These are phyloP conservation scores for Brettanomyces naardenensis DNA, from an alignment of 805 yeast species.

Conservation along the genomic window DNA sequence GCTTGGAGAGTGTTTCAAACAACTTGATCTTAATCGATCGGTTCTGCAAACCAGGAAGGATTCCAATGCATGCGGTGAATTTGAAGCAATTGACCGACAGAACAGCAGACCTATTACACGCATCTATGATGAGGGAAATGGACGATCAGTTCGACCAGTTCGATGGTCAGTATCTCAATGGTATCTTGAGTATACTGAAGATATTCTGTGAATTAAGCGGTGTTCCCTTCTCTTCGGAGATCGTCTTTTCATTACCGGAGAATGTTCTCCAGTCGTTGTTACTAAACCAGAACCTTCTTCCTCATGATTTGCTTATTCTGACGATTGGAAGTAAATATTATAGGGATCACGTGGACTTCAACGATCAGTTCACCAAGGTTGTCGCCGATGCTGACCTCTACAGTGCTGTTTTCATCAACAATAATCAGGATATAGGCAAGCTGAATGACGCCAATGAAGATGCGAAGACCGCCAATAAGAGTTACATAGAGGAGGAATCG, in stretches of 20 bases:
- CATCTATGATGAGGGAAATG: conserved; percentile 33
- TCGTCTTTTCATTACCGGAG: conserved; percentile 22
- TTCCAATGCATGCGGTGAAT: conserved; percentile 42
- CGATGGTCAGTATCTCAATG: conserved; percentile 29
- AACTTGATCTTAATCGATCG: conserved; percentile 23
- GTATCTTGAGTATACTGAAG: conserved; percentile 24
- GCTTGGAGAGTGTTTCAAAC: conserved; percentile 23
- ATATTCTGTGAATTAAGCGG: conserved; percentile 24
- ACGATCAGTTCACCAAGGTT: conserved; percentile 10
- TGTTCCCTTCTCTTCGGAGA: conserved; percentile 25
- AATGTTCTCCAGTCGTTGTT: conserved; percentile 17
- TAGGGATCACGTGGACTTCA: conserved; percentile 7
- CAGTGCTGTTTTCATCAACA: conserved; percentile 22
- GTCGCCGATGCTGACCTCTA: conserved; percentile 8
- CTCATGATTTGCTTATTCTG: conserved; percentile 17
- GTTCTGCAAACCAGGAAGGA: conserved; percentile 15
- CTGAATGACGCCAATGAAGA: conserved; percentile 1
- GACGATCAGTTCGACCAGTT: conserved; percentile 9
- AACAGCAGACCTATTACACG: conserved; percentile 62
- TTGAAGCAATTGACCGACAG: conserved; percentile 55
- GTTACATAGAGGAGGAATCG: conserved; percentile 8
- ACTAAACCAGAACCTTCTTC: conserved; percentile 12
- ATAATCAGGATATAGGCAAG: conserved; percentile 13
- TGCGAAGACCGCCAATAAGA: not conserved
- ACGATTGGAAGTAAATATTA: conserved; percentile 18